phyloP scores from a whole-genome alignment of 371 early-diverging fungal species.

The Mucor piriformis region DNA sequence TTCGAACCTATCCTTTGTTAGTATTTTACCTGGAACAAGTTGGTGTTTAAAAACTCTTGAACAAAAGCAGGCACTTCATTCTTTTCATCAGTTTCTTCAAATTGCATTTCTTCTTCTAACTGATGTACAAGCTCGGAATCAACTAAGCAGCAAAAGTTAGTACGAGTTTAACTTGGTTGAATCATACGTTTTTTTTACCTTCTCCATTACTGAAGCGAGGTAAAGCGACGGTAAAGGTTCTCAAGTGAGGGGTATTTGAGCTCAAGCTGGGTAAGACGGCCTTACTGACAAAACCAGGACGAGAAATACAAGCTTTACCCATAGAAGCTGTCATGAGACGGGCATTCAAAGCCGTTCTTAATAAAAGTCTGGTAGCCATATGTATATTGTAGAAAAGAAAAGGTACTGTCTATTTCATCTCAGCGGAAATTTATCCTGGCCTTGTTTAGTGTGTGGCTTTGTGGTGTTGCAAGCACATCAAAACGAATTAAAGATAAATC shows the following conservation, averaged over 20 bases:
- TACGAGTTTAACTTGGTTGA: too few relatives aligned
- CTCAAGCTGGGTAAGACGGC: neutral
- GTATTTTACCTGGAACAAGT: constrained; percentile 62
- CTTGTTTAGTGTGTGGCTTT: too few relatives aligned
- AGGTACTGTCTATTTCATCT: too few relatives aligned
- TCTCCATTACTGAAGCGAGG: constrained; percentile 23
- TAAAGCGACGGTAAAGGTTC: constrained; percentile 8
- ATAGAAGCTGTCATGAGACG: neutral
- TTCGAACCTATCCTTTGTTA: neutral
- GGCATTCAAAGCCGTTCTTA: neutral
- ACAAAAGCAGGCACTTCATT: constrained; percentile 50
- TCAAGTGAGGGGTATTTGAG: neutral
- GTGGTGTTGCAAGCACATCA: too few relatives aligned
- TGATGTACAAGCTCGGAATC: constrained; percentile 66
- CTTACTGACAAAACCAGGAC: neutral
- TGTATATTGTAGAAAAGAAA: too few relatives aligned
- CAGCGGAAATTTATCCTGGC: too few relatives aligned
- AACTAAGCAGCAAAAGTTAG: too few relatives aligned
- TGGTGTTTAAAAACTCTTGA: constrained; percentile 66
- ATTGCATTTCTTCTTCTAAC: constrained; percentile 71
- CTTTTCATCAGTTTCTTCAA: constrained; percentile 66
- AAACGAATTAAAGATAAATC: too few relatives aligned
- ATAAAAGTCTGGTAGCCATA: neutral
- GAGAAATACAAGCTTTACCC: neutral
- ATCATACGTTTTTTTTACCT: too few relatives aligned